Conservation (phyloP, 2,329 filamentous ascomycete genomes). For the Rhynchosporium secalis region DNA sequence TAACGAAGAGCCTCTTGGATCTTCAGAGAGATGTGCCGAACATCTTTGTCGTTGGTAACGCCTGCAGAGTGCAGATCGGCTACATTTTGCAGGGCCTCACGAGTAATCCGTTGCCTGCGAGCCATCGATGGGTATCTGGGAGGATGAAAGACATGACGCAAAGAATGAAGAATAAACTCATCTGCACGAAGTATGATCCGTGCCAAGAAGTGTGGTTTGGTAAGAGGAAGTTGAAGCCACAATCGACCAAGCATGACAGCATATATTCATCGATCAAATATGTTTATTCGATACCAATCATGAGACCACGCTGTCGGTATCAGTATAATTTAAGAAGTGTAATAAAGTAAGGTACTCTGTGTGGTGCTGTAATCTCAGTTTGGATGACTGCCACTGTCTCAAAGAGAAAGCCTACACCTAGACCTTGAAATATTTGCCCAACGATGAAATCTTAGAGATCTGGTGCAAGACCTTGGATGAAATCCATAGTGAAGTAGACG, state of each 20-base stretch:
- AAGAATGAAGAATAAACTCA: slow-evolving; percentile 7
- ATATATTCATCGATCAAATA: slow-evolving; percentile 15
- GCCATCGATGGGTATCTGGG: slow-evolving; percentile 34
- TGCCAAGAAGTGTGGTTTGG: slow-evolving; percentile 14
- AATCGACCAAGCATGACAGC: slow-evolving; percentile 17
- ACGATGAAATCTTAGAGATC: slow-evolving; percentile 6
- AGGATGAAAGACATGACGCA: slow-evolving; percentile 15
- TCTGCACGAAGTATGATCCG: slow-evolving; percentile 13
- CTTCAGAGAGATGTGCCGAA: slow-evolving; percentile 42
- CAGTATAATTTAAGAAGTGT: neutral
- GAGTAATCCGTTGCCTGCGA: slow-evolving; percentile 44
- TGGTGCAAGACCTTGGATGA: slow-evolving; percentile 12
- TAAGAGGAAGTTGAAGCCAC: slow-evolving; percentile 16
- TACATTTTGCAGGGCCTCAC: slow-evolving; percentile 44
- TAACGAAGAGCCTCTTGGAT: slow-evolving; percentile 44
- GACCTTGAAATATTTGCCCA: slow-evolving; percentile 16
- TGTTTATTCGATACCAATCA: slow-evolving; percentile 14
- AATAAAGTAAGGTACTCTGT: slow-evolving; percentile 5
- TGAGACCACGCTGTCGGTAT: slow-evolving; percentile 7
- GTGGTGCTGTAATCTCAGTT: slow-evolving; percentile 13
- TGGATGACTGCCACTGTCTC: slow-evolving; percentile 16
- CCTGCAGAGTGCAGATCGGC: slow-evolving; percentile 44
- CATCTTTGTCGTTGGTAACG: slow-evolving; percentile 40
- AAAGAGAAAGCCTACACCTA: slow-evolving; percentile 16
- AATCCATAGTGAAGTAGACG: slow-evolving; percentile 11